Conservation (phyloP, 2,329 filamentous ascomycete genomes). For the Ophiocordyceps camponoti-rufipedis region DNA sequence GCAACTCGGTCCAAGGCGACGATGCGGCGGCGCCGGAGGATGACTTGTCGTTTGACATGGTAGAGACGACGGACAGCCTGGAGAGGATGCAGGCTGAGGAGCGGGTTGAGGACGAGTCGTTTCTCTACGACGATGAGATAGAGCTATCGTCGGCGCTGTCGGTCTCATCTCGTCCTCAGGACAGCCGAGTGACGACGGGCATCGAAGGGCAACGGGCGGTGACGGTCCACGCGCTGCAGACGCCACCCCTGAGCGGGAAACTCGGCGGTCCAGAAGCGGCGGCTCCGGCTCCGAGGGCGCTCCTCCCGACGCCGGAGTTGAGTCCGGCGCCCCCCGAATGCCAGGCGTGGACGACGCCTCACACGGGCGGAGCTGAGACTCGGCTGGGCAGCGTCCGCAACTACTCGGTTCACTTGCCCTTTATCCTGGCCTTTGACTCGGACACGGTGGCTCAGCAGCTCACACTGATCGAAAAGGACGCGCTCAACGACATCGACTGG, state of each 20-base stretch:
- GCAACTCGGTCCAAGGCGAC: constrained; percentile 22
- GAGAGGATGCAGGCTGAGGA: constrained; percentile 21
- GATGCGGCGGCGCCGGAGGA: constrained; percentile 8
- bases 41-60: constrained; percentile 33
- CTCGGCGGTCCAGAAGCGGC: background rate
- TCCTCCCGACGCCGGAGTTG: constrained; percentile 25
- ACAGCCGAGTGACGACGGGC: constrained; percentile 2
- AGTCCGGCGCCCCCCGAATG: constrained; percentile 24
- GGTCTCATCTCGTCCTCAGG: constrained; percentile 3
- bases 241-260: constrained; percentile 2
- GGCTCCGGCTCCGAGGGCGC: constrained; percentile 3
- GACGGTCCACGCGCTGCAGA: constrained; percentile 23
- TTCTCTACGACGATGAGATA: constrained; percentile 33
- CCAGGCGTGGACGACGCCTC: constrained; percentile 5
- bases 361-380: constrained; percentile 9
- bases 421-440: constrained; percentile 66
- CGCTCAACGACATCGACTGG: constrained; percentile 74
- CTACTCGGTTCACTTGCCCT: constrained; percentile 49
- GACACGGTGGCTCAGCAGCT: constrained; percentile 66
- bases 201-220: constrained; percentile 25
- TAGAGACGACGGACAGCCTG: constrained; percentile 34
- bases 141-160: constrained; percentile 48
- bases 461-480: constrained; percentile 72
- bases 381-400: constrained; percentile 11
- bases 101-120: constrained; percentile 20